Evolutionary conservation across 192 early-diverging fungal species (phyloP).

Genomic region (Coemansia sp.): DNA sequence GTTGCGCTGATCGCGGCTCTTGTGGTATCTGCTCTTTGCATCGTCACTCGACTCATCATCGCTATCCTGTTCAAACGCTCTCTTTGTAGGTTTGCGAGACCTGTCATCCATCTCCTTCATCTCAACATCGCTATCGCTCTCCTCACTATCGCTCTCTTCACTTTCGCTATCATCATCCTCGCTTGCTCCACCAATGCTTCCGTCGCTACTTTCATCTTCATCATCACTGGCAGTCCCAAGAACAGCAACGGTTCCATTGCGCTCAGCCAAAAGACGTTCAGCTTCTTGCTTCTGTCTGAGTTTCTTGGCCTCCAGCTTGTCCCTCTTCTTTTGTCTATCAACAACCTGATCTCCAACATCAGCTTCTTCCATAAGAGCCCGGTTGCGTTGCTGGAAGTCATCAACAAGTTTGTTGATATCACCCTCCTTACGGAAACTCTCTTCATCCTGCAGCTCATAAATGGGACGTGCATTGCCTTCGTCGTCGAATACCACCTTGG

Average conservation of each 20-base stretch:
- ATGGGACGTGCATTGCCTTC: conserved; percentile 75
- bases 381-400: conserved; percentile 69
- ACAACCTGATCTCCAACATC: conserved; percentile 77
- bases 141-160: conserved; percentile 7
- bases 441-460: conserved; percentile 79
- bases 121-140: conserved; percentile 7
- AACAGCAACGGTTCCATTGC: conserved; percentile 19
- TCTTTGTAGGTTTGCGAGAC: too few relatives aligned
- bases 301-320: conserved; percentile 71
- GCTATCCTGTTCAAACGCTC: conserved; percentile 26
- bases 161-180: conserved; percentile 17
- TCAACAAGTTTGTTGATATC: conserved; percentile 60
- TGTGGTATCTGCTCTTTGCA: not conserved
- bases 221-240: conserved; percentile 21
- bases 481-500: conserved; percentile 90
- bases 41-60: conserved; percentile 32
- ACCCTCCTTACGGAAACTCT: conserved; percentile 73
- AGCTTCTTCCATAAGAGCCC: conserved; percentile 63
- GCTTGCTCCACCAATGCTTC: too few relatives aligned
- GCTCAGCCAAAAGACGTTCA: conserved; percentile 5
- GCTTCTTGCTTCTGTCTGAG: conserved; percentile 55
- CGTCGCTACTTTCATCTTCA: conserved; percentile 5
- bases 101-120: conserved; percentile 17
- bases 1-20: conserved; percentile 2
- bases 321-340: conserved; percentile 61